Evolutionary conservation across 1,284 basidiomycete genomes (phyloP).

Genomic region (Stereum hirsutum): DNA sequence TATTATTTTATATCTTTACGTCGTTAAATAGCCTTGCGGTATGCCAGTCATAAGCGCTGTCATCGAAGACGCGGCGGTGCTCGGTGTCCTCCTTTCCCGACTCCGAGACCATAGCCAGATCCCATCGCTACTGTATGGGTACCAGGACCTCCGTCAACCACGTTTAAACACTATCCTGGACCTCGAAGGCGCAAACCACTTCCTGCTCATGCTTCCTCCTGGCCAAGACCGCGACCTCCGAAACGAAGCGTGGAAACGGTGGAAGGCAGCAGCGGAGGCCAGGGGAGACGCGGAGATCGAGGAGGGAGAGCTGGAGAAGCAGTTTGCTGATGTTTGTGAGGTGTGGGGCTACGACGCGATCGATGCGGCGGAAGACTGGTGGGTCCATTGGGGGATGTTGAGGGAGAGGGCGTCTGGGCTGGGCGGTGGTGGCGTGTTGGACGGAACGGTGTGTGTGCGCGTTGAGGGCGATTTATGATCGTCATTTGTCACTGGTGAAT

Average conservation of each 20-base stretch:
- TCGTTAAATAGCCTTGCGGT: slow-evolving; percentile 14
- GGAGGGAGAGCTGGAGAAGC: slow-evolving; percentile 10
- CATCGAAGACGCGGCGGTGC: slow-evolving; percentile 20
- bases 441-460: too few species aligned
- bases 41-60: slow-evolving; percentile 17
- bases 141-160: slow-evolving; percentile 17
- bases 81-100: slow-evolving; percentile 18
- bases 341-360: slow-evolving; percentile 11
- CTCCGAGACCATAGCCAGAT: slow-evolving; percentile 13
- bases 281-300: not conserved
- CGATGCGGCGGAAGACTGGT: slow-evolving; percentile 11
- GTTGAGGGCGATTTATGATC: too few species aligned
- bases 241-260: slow-evolving; percentile 8
- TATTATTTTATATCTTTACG: too few species aligned
- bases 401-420: slow-evolving; percentile 5
- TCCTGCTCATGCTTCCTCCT: slow-evolving; percentile 9
- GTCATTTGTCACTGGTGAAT: too few species aligned
- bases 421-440: too few species aligned
- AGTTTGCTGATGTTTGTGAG: slow-evolving; percentile 12
- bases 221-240: slow-evolving; percentile 13
- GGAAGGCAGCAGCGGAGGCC: not conserved
- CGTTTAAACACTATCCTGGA: slow-evolving; percentile 11
- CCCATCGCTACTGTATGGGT: slow-evolving; percentile 15
- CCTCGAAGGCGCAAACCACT: slow-evolving; percentile 11
- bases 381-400: slow-evolving; percentile 6